Conservation (phyloP, 805 yeast species). For the Cyberlindnera mycetangii region DNA sequence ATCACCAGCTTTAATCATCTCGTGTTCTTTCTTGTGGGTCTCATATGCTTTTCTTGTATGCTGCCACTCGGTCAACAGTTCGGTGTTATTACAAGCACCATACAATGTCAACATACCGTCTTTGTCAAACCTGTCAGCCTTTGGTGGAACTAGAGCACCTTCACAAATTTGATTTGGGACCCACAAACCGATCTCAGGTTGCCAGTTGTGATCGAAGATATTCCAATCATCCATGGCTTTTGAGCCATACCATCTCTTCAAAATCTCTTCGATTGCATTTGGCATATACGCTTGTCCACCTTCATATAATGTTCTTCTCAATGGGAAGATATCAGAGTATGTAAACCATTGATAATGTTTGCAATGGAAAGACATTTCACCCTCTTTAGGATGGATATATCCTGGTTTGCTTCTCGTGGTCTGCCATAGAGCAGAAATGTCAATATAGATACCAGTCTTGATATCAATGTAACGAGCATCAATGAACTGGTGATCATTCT, state of each 20-base stretch:
- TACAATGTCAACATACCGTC: slow-evolving; percentile 30
- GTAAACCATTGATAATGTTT: slow-evolving; percentile 30
- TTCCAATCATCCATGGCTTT: slow-evolving; percentile 25
- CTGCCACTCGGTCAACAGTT: slow-evolving; percentile 38
- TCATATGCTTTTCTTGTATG: slow-evolving; percentile 29
- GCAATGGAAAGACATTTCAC: slow-evolving; percentile 25
- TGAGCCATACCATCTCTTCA: slow-evolving; percentile 36
- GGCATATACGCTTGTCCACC: slow-evolving; percentile 48
- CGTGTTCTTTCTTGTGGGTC: slow-evolving; percentile 30
- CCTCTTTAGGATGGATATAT: slow-evolving; percentile 10
- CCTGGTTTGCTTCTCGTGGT: slow-evolving; percentile 16
- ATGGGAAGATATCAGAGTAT: slow-evolving; percentile 38
- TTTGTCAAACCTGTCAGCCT: slow-evolving; percentile 26
- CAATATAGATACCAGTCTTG: slow-evolving; percentile 48
- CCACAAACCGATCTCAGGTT: slow-evolving; percentile 44
- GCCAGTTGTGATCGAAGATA: slow-evolving; percentile 32
- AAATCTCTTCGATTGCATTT: slow-evolving; percentile 33
- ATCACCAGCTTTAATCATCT: slow-evolving; percentile 22
- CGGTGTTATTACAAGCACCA: slow-evolving; percentile 39
- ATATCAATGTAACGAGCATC: slow-evolving; percentile 46
- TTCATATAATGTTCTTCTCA: slow-evolving; percentile 42
- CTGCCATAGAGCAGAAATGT: slow-evolving; percentile 41
- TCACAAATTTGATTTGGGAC: slow-evolving; percentile 42
- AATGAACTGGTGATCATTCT: slow-evolving; percentile 41
- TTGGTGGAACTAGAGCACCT: slow-evolving; percentile 26